Evolutionary conservation across 257 asterid species (phyloP).

Genomic region (Dorcoceras hygrometricum): DNA sequence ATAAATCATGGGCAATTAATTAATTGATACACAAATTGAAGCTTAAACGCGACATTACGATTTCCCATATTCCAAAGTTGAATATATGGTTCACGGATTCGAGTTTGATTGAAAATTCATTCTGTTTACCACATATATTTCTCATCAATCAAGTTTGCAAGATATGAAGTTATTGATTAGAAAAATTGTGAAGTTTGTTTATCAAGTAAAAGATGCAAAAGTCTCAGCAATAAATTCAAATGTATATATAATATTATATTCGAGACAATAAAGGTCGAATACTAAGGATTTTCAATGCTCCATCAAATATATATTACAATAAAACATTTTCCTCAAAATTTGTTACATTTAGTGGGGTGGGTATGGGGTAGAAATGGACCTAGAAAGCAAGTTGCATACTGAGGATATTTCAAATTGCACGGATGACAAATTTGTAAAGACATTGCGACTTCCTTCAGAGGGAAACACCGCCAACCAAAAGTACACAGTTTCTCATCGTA

Average conservation of each 20-base stretch:
- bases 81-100: conserved; percentile 15
- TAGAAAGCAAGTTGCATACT: conserved; percentile 22
- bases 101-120: conserved; percentile 13
- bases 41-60: conserved; percentile 34
- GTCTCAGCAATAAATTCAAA: no score
- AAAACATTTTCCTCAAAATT: background rate
- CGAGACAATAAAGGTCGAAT: no score
- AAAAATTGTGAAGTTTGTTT: no score
- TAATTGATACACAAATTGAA: conserved; percentile 31
- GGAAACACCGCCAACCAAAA: no score
- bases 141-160: background rate
- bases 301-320: no score
- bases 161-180: no score
- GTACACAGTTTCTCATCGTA: no score
- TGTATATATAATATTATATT: no score
- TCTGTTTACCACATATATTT: conserved; percentile 5
- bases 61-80: conserved; percentile 14
- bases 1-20: conserved; percentile 23
- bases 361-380: conserved; percentile 18
- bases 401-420: conserved; percentile 27
- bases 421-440: conserved; percentile 35
- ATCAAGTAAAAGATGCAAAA: no score
- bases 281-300: no score
- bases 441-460: no score
- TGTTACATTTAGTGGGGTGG: background rate